Percentiles rank a stretch among this genome's conserved stretches.
Conservation (phyloP, 2,329 filamentous ascomycete genomes). For the Fusarium verticillioides region DNA sequence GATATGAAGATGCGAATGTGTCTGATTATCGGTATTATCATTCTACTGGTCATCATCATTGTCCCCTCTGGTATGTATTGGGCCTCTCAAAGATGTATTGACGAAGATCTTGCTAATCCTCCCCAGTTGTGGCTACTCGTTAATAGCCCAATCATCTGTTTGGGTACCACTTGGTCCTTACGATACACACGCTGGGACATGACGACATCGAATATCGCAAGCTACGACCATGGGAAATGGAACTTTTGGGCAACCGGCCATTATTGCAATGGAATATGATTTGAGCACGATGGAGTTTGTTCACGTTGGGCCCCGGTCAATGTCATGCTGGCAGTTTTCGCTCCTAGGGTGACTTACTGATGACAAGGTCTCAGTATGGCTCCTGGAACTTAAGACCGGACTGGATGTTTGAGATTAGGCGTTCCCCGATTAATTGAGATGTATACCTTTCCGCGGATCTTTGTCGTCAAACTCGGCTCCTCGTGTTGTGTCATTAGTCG, state of each 20-base stretch:
- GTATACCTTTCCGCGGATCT: slow-evolving; percentile 40
- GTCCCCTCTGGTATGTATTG: slow-evolving; percentile 79
- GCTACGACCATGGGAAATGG: slow-evolving; percentile 46
- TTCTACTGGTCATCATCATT: slow-evolving; percentile 93
- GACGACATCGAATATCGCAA: slow-evolving; percentile 44
- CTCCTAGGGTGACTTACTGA: slow-evolving; percentile 29
- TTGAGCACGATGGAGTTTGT: slow-evolving; percentile 53
- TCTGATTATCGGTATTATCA: slow-evolving; percentile 88
- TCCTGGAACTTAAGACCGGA: slow-evolving; percentile 39
- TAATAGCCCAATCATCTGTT: slow-evolving; percentile 41
- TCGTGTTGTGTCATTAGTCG: neutral
- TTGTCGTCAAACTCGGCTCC: neutral
- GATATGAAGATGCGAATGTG: slow-evolving; percentile 99
- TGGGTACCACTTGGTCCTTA: slow-evolving; percentile 44
- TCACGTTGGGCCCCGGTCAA: slow-evolving; percentile 45
- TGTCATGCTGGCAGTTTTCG: slow-evolving; percentile 41
- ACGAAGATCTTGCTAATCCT: slow-evolving; percentile 16
- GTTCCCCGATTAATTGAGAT: slow-evolving; percentile 60
- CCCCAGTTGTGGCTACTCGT: slow-evolving; percentile 51
- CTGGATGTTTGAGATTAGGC: slow-evolving; percentile 58
- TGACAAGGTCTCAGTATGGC: slow-evolving; percentile 30
- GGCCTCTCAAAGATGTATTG: neutral
- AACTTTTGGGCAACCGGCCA: slow-evolving; percentile 46
- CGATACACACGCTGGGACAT: slow-evolving; percentile 40
- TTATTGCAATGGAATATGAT: slow-evolving; percentile 47